Base-by-base conservation (phyloP, 169 alveolate species). In the Babesia ovis region DNA sequence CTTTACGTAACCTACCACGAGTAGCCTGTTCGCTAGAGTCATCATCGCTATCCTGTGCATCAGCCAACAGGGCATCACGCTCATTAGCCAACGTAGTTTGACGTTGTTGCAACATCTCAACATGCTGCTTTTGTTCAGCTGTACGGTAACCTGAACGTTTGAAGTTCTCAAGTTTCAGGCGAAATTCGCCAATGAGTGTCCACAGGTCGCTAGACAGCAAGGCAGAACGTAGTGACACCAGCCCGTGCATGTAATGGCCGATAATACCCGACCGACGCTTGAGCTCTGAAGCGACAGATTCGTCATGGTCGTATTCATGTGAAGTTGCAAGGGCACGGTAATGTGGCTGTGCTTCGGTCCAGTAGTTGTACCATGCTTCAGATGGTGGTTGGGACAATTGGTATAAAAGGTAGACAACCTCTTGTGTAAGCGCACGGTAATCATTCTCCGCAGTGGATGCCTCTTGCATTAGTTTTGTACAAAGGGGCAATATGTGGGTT, bases 351-450 rank as follows among this genome's bases (percentile, higher is more conserved):
- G 79, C 89, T 20, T 66, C 64, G 16, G 25, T 27, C 89, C 89
- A 81, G 68, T 81, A 72, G 37, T 81, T 72, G 68, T 56, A 72
- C 89, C 89, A 81, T 22, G 66, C 68, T 48, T 62, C 75, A 16
- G 85, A 31, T 2, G 89, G 89, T 8, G 89, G 89, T 18, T 70
- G 84, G 18, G 81, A 57, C 35, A 81, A 45, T 43, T 81, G 89
- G 59, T 81, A 71, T 37, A 81, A 41, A 34, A 81, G 27, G 68
- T 72, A 70, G 22, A 81, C 16, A 23, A 81, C 53, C 66, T 81
- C 89, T 46, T 72, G 71, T 12, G 50, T 61, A 20, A 81, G 23
- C 5, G 48, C 54, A 22, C 61, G 53, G 22, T 32, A 39, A 53
- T 72, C 75, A 9, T 68, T 22, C 12, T 67, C 85, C 41, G 41